phyloP scores from a whole-genome alignment of 108 stramenopile genomes.

The Skeletonema costatum region DNA sequence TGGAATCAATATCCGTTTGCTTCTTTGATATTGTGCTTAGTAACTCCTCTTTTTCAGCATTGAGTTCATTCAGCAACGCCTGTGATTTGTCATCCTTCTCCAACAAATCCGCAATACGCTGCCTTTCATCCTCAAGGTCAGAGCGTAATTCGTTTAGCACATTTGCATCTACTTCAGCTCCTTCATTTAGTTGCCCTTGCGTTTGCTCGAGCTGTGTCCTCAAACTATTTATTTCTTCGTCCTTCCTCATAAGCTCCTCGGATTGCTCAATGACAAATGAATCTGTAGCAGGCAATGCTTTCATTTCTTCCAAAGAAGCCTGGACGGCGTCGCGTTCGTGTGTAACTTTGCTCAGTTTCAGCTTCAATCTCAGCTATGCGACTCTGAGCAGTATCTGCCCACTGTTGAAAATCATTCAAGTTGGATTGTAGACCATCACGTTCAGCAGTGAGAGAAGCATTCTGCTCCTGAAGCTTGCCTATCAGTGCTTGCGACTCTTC shows the following conservation, averaged over 20 bases:
- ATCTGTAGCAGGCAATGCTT: slow-evolving; percentile 1
- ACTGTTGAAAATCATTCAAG: slow-evolving; percentile 57
- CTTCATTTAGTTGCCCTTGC: slow-evolving; percentile 29
- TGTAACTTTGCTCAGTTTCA: slow-evolving; percentile 18
- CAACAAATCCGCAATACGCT: slow-evolving; percentile 8
- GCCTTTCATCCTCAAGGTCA: slow-evolving; percentile 37
- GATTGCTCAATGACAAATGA: slow-evolving; percentile 7
- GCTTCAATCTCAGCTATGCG: slow-evolving; percentile 57
- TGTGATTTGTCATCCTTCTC: neutral
- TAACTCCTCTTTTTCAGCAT: slow-evolving; percentile 30
- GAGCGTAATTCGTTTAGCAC: slow-evolving; percentile 19
- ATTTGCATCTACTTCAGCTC: slow-evolving; percentile 32
- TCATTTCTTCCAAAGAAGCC: slow-evolving; percentile 1
- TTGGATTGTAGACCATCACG: slow-evolving; percentile 44
- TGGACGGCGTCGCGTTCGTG: slow-evolving; percentile 28
- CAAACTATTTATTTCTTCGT: slow-evolving; percentile 28
- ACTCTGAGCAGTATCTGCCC: slow-evolving; percentile 58
- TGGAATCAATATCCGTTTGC: slow-evolving; percentile 14
- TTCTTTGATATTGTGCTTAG: slow-evolving; percentile 6
- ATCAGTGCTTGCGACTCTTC: slow-evolving; percentile 14
- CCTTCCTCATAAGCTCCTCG: slow-evolving; percentile 28
- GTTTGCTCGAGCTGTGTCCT: slow-evolving; percentile 18
- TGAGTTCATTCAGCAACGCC: slow-evolving; percentile 6
- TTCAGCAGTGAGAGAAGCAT: slow-evolving; percentile 29
- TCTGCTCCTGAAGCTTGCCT: slow-evolving; percentile 37